Evolutionary conservation across 208 protist genomes (phyloP), one percentile per base, ranked within the genome.

Genomic region (Trypanosoma rangeli): DNA sequence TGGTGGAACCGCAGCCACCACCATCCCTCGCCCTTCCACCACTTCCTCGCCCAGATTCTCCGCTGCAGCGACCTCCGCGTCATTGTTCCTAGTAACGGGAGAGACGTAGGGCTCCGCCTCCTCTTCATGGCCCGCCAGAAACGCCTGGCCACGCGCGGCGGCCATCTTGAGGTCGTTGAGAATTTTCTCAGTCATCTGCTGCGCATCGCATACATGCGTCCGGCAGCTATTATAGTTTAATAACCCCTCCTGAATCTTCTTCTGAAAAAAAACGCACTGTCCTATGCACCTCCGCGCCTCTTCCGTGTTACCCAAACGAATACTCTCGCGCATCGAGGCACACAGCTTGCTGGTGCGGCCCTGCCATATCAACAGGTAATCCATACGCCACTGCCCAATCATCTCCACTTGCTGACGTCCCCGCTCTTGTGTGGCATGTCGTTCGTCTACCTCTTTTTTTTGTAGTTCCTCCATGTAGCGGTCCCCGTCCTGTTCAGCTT

Each of bases 181-280:
- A 31, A 64, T 52, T 28, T 52, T 52, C 22, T 64, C 42, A 5
- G 3, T 29, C 16, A 33, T 22, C 22, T 52, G 39, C 24, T 50
- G 57, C n/a, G 28, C 59, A 33, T 24, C 26, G 44, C 46, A 4
- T 46, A 35, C 37, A 49, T 3, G 1, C 8, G 37, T 26, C 0
- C 16, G 61, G 28, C 8, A 49, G 12, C 15, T 20, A 22, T 20
- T 20, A 22, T 63, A 58, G n/a, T 44, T 48, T 24, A 18, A 15
- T 5, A 63, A 28, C n/a, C 66, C 46, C n/a, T 58, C 33, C 5
- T 62, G 18, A 7, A 86, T 60, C 26, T 80, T 65, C 63, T 76
- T 46, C 39, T 79, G 65, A 61, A 78, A 66, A 50, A 79, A 59
- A 50, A 49, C 68, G 22, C 64, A 75, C 29, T 72, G 68, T 18